Evolutionary conservation across 345 rosid genomes (phyloP), one percentile per base, ranked within the genome.

Genomic region (Syzygium oleosum): DNA sequence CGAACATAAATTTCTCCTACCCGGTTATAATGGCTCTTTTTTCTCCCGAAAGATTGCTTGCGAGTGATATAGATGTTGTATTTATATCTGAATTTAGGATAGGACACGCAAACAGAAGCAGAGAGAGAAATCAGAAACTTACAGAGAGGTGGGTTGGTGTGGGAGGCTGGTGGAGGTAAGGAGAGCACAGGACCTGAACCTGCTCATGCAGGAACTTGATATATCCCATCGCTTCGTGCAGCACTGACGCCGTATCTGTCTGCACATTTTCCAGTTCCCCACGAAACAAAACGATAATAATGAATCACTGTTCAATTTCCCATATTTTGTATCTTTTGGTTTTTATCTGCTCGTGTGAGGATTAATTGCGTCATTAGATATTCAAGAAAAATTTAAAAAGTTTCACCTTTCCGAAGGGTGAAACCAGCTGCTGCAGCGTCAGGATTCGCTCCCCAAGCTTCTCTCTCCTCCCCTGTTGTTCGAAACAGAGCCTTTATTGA

Each of bases 171-270:
- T 92, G 94, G 73, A 96, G 94, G 89, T 97, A 96, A 86, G 99
- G 98, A 87, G 97, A 92, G 86, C 95, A 93, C 27, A 97, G 95
- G 51, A 95, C 98, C 92, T 95, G 98, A 87, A 97, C 93, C 92
- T 97, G 99, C 19, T 97, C 98, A 38, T 97, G 99, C 89, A 97
- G 92, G 88, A 97, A 96, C 91, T 94, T 94, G 93, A 97, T 97
- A 61, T 95, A 97, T 89, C 98, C 99, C 98, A 94, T 95, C 86
- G 99, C 99, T 90, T 97, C 99, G 91, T 97, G 98, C 49, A 97
- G 91, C 88, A 97, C 99, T 7, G 99, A 94, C 43, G 99, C 96
- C 53, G 98, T 94, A 91, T 95, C 99, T n/a, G 98, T 97, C 99
- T 96, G 96, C 90, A 88, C 22, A 56, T 23, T 52, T 49, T 27